Conservation (phyloP, 2,329 filamentous ascomycete genomes). For the Microsporum audouinii region DNA sequence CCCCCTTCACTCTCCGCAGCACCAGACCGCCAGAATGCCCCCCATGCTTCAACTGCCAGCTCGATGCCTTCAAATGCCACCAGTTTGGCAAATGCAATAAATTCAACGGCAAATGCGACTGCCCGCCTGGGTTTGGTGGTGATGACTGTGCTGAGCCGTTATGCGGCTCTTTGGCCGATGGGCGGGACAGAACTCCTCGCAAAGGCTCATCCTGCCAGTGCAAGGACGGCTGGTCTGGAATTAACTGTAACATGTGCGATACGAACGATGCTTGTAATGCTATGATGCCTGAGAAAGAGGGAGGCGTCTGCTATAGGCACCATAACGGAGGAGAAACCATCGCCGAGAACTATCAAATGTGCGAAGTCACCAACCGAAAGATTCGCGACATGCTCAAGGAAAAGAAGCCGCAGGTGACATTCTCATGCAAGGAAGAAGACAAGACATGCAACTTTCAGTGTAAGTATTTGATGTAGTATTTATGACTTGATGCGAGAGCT, state of each 20-base stretch:
- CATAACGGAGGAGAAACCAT: constrained; percentile 84
- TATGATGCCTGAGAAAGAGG: constrained; percentile 70
- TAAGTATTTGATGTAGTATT: constrained; percentile 32
- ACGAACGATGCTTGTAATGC: constrained; percentile 73
- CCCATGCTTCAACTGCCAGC: constrained; percentile 87
- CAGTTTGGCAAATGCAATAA: constrained; percentile 85
- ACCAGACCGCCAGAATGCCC: constrained; percentile 49
- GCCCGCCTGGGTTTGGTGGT: constrained; percentile 83
- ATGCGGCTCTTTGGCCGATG: constrained; percentile 77
- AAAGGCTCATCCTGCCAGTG: constrained; percentile 64
- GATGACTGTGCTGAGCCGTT: constrained; percentile 88
- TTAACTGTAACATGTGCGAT: constrained; percentile 96
- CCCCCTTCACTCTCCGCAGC: constrained; percentile 53
- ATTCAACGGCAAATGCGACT: constrained; percentile 84
- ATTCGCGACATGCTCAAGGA: constrained; percentile 78
- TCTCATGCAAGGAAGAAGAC: constrained; percentile 68
- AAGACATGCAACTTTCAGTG: constrained; percentile 89
- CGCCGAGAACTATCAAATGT: constrained; percentile 94
- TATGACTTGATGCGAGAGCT: constrained; percentile 15
- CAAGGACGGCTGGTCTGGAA: constrained; percentile 85
- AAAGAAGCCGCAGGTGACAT: constrained; percentile 84
- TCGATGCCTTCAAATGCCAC: constrained; percentile 80
- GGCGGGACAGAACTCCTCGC: constrained; percentile 65
- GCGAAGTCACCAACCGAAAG: constrained; percentile 91
- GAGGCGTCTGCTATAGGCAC: constrained; percentile 83